Evolutionary conservation across 768 basidiomycete species (phyloP).

Genomic region (Russula dissimulans): DNA sequence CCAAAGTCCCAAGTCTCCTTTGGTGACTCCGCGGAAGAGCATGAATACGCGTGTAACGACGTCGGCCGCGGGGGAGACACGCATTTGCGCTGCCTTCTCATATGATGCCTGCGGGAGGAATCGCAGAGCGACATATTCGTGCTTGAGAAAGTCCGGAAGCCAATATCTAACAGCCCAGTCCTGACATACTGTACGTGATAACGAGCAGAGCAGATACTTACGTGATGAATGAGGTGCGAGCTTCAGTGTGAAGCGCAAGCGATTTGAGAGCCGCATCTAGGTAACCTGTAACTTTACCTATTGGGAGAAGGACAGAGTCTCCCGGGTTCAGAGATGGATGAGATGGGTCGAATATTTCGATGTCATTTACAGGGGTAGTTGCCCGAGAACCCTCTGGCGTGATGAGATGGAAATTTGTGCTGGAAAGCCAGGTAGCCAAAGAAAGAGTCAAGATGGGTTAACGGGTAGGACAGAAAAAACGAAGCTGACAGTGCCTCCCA

Average conservation of each 20-base stretch:
- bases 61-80: conserved; percentile 29
- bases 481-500: conserved; percentile 8
- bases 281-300: conserved; percentile 27
- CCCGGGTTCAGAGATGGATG: not conserved
- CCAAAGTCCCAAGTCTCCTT: conserved; percentile 24
- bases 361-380: not conserved
- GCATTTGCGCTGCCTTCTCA: conserved; percentile 28
- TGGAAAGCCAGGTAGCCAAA: not conserved
- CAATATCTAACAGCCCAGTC: conserved; percentile 25
- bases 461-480: not conserved
- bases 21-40: conserved; percentile 33
- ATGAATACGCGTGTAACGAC: conserved; percentile 38
- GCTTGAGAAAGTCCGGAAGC: conserved; percentile 35
- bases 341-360: conserved; percentile 7
- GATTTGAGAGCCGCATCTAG: conserved; percentile 27
- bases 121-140: conserved; percentile 34
- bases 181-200: not conserved
- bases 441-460: not conserved
- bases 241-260: conserved; percentile 35
- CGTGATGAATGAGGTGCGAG: conserved; percentile 40
- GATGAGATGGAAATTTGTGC: not conserved
- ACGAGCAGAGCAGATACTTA: conserved; percentile 22
- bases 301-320: conserved; percentile 22
- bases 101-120: conserved; percentile 38
- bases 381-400: not conserved